These are phyloP conservation scores for Zasmidium cellare DNA, from an alignment of 2,329 filamentous ascomycete genomes.

Conservation along the genomic window DNA sequence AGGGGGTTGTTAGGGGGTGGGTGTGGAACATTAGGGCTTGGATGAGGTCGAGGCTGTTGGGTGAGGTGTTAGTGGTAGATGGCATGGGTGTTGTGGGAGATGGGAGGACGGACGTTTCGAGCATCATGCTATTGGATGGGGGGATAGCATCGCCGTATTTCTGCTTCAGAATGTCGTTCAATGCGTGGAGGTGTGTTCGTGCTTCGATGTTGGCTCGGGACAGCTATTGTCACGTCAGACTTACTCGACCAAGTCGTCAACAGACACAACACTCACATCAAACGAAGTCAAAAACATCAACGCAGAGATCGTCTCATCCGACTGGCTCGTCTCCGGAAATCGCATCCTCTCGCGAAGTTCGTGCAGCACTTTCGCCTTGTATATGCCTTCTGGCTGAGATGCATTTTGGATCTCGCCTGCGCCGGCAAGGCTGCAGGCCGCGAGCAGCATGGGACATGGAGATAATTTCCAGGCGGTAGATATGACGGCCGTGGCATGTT, in stretches of 20 bases:
- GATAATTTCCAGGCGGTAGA: neutral
- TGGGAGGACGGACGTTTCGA: no score
- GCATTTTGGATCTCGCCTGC: neutral
- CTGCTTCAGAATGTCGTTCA: no score
- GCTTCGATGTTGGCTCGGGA: no score
- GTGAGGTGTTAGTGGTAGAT: no score
- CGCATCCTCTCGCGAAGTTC: constrained; percentile 1
- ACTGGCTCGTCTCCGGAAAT: neutral
- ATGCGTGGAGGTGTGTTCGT: no score
- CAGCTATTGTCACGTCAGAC: no score
- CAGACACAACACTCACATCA: neutral
- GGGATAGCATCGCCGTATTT: no score
- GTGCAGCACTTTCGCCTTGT: neutral
- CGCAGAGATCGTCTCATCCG: constrained; percentile 2
- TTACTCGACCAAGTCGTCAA: neutral
- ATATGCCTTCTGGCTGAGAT: neutral
- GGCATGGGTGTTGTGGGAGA: no score
- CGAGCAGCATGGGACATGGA: constrained; percentile 3
- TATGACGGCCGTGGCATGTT: neutral
- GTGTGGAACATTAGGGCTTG: no score
- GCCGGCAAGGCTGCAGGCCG: neutral
- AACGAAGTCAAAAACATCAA: neutral
- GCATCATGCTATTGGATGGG: no score
- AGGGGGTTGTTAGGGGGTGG: no score
- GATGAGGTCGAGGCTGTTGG: no score